Percentiles rank a stretch among this genome's conserved stretches.
phyloP scores from a whole-genome alignment of 2,329 filamentous ascomycete genomes.

The Clonostachys rosea region DNA sequence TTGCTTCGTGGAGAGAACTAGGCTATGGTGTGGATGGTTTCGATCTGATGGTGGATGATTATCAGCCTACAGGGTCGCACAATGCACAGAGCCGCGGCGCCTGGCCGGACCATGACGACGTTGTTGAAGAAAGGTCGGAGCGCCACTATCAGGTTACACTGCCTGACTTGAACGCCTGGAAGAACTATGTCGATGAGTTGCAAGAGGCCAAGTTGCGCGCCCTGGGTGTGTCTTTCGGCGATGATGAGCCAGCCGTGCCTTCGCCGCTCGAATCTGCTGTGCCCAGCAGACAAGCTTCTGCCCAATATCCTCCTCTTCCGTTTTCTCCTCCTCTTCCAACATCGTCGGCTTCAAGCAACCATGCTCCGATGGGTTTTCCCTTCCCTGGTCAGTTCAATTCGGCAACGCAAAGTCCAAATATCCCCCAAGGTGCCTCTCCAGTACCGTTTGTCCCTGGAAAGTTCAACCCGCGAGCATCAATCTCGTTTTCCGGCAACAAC shows the following conservation, averaged over 20 bases:
- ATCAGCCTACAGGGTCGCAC: constrained; percentile 26
- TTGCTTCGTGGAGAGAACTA: constrained; percentile 61
- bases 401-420: constrained; percentile 58
- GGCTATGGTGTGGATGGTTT: constrained; percentile 69
- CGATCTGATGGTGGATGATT: constrained; percentile 50
- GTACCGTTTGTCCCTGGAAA: constrained; percentile 60
- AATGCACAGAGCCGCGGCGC: constrained; percentile 61
- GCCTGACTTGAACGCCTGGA: constrained; percentile 66
- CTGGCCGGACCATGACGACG: constrained; percentile 61
- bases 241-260: constrained; percentile 61
- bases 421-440: constrained; percentile 67
- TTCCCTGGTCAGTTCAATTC: constrained; percentile 56
- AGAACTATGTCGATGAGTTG: constrained; percentile 75
- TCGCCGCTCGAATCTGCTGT: constrained; percentile 60
- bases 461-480: constrained; percentile 68
- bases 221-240: constrained; percentile 77
- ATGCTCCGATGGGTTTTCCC: constrained; percentile 42
- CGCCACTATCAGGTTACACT: constrained; percentile 58
- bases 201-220: constrained; percentile 90
- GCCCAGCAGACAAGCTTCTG: constrained; percentile 65
- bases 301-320: constrained; percentile 69
- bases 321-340: constrained; percentile 83
- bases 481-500: constrained; percentile 57
- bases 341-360: constrained; percentile 71
- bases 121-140: constrained; percentile 48